These are phyloP conservation scores for Casuarina equisetifolia DNA, from an alignment of 306 rosid species.

Conservation along the genomic window DNA sequence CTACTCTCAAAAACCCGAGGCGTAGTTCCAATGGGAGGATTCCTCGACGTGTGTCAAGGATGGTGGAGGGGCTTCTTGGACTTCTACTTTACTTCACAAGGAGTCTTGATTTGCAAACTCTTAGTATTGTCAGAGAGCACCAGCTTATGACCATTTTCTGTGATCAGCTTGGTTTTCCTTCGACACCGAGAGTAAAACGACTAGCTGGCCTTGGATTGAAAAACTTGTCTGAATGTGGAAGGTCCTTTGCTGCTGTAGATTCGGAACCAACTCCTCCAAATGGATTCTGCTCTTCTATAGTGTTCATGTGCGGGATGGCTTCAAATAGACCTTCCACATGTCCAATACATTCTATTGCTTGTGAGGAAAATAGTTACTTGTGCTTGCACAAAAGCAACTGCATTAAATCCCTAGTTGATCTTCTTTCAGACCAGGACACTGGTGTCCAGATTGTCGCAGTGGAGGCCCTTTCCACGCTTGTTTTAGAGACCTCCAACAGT, in stretches of 20 bases:
- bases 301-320: slow-evolving; percentile 41
- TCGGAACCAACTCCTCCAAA: slow-evolving; percentile 23
- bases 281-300: slow-evolving; percentile 32
- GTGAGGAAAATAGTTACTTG: slow-evolving; percentile 41
- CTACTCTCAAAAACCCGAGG: slow-evolving; percentile 37
- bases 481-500: slow-evolving; percentile 29
- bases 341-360: slow-evolving; percentile 40
- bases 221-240: slow-evolving; percentile 55
- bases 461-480: slow-evolving; percentile 47
- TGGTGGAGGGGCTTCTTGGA: slow-evolving; percentile 66
- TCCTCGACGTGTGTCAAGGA: slow-evolving; percentile 38
- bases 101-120: slow-evolving; percentile 37
- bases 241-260: slow-evolving; percentile 30
- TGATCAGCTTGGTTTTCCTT: slow-evolving; percentile 46
- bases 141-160: slow-evolving; percentile 44
- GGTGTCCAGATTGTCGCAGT: slow-evolving; percentile 47
- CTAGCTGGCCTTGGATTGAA: slow-evolving; percentile 51
- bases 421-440: slow-evolving; percentile 43
- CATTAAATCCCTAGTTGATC: slow-evolving; percentile 48
- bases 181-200: slow-evolving; percentile 46
- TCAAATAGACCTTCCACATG: slow-evolving; percentile 30
- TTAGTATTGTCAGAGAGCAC: slow-evolving; percentile 40
- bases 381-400: slow-evolving; percentile 47
- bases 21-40: slow-evolving; percentile 33
- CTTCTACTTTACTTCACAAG: slow-evolving; percentile 48